Base-by-base conservation (phyloP, 495 filamentous ascomycete genomes). In the Pseudoneurospora amorphoporcata region DNA sequence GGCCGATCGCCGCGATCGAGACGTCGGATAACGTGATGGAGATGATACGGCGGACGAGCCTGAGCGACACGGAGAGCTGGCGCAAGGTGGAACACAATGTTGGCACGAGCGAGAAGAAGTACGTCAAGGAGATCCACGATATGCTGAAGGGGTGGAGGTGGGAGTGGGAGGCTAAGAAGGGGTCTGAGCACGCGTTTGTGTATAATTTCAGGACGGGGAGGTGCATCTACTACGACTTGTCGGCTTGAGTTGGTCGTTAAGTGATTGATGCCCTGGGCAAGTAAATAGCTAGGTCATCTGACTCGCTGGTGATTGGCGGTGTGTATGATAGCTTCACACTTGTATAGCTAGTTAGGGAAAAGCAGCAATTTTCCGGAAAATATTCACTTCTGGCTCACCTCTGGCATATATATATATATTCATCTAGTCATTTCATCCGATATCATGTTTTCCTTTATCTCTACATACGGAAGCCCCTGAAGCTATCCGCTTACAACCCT, bases 21-120 rank as follows among this genome's bases (percentile, higher is more conserved):
- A 92, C 91, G 2, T 90, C 90, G 61, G 94, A 98, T 83, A 88
- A 90, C 10, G 86, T 97, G n/a, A 86, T 99, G 65, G 92, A 96
- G 39, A 83, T 89, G 42, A 92, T 99, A 47, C 86, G 87, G 17
- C 85, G 88, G 23, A 95, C 94, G 14, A 83, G 89, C 23, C 86
- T 98, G 10, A 89, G 88, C 1, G 94, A 98, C 75, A 81, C 90
- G 17, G 95, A 98, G 74, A 91, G 89, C 75, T 99, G 95, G 95
- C 89, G 92, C 37, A 86, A 83, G 68, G 89, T 93, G 17, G 92
- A 94, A 72, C 94, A 98, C 78, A 88, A 85, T 47, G 90, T 92
- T 7, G 90, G 91, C 8, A 86, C 91, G 45, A 88, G 85, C 3
- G 95, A 99, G 79, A 88, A 93, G 69, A 89, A 91, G 76, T 98